These are phyloP conservation scores for Pyrenophora tritici-repentis DNA, from an alignment of 2,329 filamentous ascomycete genomes.

Conservation along the genomic window DNA sequence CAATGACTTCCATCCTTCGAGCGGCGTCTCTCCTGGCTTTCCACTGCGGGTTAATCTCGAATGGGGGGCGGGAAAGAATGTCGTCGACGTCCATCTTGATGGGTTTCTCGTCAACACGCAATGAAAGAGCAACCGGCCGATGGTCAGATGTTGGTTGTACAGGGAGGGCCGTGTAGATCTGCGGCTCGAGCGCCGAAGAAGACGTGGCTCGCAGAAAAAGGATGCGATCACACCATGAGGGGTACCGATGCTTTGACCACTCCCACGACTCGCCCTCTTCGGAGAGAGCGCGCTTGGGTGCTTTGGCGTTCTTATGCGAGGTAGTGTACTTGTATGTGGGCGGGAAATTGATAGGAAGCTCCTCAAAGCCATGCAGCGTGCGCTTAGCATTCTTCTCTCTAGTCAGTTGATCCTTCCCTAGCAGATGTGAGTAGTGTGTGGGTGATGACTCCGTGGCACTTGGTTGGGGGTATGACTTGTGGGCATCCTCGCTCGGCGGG, in stretches of 20 bases:
- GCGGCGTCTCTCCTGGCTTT: slow-evolving; percentile 58
- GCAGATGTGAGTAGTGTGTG: slow-evolving; percentile 67
- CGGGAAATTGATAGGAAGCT: slow-evolving; percentile 76
- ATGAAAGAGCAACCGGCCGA: slow-evolving; percentile 76
- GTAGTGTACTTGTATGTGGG: slow-evolving; percentile 89
- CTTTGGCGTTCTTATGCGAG: slow-evolving; percentile 11
- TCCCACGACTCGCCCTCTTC: slow-evolving; percentile 58
- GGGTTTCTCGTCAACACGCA: slow-evolving; percentile 65
- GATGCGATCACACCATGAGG: slow-evolving; percentile 91
- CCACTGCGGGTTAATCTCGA: slow-evolving; percentile 63
- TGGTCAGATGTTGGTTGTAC: slow-evolving; percentile 86
- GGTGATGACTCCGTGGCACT: slow-evolving; percentile 56
- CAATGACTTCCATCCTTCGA: slow-evolving; percentile 62
- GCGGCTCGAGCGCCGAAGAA: slow-evolving; percentile 56
- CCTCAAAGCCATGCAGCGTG: slow-evolving; percentile 77
- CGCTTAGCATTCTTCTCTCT: slow-evolving; percentile 70
- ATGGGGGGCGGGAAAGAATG: slow-evolving; percentile 57
- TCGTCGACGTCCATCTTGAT: slow-evolving; percentile 40
- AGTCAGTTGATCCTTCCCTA: slow-evolving; percentile 78
- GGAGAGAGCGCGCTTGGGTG: slow-evolving; percentile 16
- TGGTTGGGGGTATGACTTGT: slow-evolving; percentile 65
- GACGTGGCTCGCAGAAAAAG: slow-evolving; percentile 66
- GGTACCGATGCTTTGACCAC: slow-evolving; percentile 81
- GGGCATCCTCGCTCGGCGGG: slow-evolving; percentile 64
- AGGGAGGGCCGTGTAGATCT: slow-evolving; percentile 74